phyloP scores from a whole-genome alignment of 2,329 filamentous ascomycete genomes.

The Fusarium transvaalense region DNA sequence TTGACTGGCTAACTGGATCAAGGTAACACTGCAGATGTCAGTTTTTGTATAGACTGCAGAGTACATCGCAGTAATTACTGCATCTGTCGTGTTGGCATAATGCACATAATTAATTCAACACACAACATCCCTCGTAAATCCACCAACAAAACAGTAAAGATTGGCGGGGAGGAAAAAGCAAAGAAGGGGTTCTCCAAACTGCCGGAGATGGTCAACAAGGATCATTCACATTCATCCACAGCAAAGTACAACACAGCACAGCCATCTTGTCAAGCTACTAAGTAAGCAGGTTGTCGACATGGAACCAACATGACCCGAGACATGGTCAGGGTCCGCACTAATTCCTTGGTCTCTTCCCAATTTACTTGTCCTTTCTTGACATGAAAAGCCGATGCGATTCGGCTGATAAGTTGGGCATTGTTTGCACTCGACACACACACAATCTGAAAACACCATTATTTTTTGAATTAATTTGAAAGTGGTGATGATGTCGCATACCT shows the following conservation, averaged over 20 bases:
- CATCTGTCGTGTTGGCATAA: background rate
- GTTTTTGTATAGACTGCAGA: background rate
- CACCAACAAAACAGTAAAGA: background rate
- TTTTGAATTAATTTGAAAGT: no score
- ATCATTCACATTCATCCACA: background rate
- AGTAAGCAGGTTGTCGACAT: no score
- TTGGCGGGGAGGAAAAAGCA: constrained; percentile 18
- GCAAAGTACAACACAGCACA: no score
- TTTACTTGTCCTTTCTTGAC: background rate
- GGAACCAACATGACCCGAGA: constrained; percentile 1
- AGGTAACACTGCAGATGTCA: background rate
- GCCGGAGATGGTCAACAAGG: constrained; percentile 18
- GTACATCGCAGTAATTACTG: background rate
- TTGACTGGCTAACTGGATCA: no score
- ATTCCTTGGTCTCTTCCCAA: constrained; percentile 2
- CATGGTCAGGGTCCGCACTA: constrained; percentile 14
- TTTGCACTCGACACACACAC: background rate
- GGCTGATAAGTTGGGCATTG: background rate
- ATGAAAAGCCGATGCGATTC: constrained; percentile 27
- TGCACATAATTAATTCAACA: background rate
- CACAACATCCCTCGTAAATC: background rate
- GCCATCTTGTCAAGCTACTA: no score
- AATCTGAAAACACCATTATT: background rate
- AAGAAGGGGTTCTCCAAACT: constrained; percentile 19
- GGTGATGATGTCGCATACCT: background rate